Evolutionary conservation across 1,284 basidiomycete genomes (phyloP), one percentile per base, ranked within the genome.

Genomic region (Ustilago xerochloae): DNA sequence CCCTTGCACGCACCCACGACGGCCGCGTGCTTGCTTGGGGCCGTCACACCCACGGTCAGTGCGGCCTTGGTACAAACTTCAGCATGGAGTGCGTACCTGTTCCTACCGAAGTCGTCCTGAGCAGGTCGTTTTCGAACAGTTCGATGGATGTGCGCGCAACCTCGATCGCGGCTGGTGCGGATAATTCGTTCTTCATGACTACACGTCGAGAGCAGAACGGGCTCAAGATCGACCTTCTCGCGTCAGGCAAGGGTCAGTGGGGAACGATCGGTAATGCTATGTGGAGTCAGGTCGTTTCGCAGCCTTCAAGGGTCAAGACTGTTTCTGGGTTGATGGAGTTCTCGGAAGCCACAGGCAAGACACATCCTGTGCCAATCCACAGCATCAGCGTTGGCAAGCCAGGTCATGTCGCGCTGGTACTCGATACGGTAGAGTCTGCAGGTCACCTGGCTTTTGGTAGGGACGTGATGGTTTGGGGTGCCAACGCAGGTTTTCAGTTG

Each of bases 191-290:
- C 63, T 84, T 83, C 49, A 76, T 62, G 71, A 74, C 52, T 10
- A 66, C 55, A 8, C 50, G 58, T 20, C 63, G 66, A 28, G 65
- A 64, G 29, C n/a, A 56, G 13, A 53, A 43, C 6, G 51, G 48
- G 5, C 18, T 60, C 43, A 66, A 75, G 74, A 72, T 82, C 32
- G 93, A 97, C 77, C 82, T 96, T 4, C 87, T 94, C 32, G 89
- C 92, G 50, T 91, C 90, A 71, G 95, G 95, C 0, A 86, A 93
- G 90, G 87, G 95, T 68, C 90, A 92, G 83, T 93, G 89, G 85
- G 94, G 95, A 12, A 91, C 92, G 3, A 88, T 97, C 4, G 95
- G 94, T 0, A 94, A 92, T 62, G 89, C 88, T n/a, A 84, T 88
- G 45, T 95, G 89, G 87, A 91, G 88, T 77, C 93, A 90, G 70